phyloP scores from a whole-genome alignment of 305 asterid genomes.

The Nicotiana rustica region DNA sequence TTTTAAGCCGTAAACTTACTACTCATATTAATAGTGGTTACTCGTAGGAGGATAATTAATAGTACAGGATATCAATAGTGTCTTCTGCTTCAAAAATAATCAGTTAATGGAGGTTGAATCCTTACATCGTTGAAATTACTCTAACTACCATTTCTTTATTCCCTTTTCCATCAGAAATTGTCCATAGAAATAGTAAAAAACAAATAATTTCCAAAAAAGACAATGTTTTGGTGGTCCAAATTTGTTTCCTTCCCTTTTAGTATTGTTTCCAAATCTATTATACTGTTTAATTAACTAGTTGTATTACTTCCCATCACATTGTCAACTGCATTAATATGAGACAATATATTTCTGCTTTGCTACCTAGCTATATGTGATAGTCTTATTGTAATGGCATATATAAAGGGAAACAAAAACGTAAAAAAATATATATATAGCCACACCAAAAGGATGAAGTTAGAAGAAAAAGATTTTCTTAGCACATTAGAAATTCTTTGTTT shows the following conservation, averaged over 20 bases:
- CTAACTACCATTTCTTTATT: not conserved
- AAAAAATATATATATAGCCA: no score
- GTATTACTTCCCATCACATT: not conserved
- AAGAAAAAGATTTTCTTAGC: no score
- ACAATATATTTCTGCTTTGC: not conserved
- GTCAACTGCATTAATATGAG: not conserved
- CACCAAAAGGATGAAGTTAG: no score
- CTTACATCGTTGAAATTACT: not conserved
- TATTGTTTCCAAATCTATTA: not conserved
- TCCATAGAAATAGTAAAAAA: not conserved
- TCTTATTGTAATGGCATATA: no score
- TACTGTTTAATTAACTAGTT: not conserved
- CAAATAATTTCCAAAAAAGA: not conserved
- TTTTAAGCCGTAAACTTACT: no score
- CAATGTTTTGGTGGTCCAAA: not conserved
- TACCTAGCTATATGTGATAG: not conserved
- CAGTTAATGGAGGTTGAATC: no score
- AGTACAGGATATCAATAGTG: no score
- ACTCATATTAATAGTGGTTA: no score
- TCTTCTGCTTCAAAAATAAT: no score
- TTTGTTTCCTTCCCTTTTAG: not conserved
- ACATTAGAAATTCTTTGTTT: no score
- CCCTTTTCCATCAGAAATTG: not conserved
- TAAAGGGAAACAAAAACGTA: no score
- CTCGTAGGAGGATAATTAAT: no score